These are phyloP conservation scores for Candida germanica DNA, from an alignment of 805 yeast species.

Conservation along the genomic window DNA sequence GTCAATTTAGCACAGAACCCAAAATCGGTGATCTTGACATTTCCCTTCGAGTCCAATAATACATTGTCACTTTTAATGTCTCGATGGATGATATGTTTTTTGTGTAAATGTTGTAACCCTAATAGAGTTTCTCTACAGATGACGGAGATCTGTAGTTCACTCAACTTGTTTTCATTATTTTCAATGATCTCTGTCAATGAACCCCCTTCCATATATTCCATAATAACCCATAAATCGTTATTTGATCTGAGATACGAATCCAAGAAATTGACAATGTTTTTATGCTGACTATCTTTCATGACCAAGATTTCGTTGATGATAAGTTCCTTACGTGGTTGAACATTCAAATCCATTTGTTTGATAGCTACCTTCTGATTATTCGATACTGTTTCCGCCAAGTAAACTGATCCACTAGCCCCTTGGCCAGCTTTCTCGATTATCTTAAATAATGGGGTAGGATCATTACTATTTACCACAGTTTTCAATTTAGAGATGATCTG, in stretches of 20 bases:
- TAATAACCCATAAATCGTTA: conserved; percentile 93
- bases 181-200: conserved; percentile 94
- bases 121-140: conserved; percentile 87
- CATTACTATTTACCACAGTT: conserved; percentile 76
- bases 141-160: conserved; percentile 87
- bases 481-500: conserved; percentile 80
- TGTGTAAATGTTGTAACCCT: conserved; percentile 89
- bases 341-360: conserved; percentile 89
- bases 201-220: conserved; percentile 99
- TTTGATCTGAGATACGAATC: conserved; percentile 83
- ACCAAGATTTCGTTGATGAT: conserved; percentile 94
- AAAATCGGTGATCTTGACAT: conserved; percentile 46
- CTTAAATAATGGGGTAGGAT: conserved; percentile 81
- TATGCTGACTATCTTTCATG: conserved; percentile 93
- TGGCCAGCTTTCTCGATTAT: conserved; percentile 89
- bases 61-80: conserved; percentile 47
- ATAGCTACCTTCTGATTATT: conserved; percentile 79
- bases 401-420: conserved; percentile 97
- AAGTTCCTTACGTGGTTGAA: conserved; percentile 91
- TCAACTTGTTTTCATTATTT: conserved; percentile 66
- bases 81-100: conserved; percentile 83
- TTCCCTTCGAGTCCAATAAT: conserved; percentile 40
- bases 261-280: conserved; percentile 89
- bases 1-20: conserved; percentile 70
- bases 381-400: conserved; percentile 66